Evolutionary conservation across 2,329 filamentous ascomycete genomes (phyloP), one percentile per base, ranked within the genome.

Genomic region (Remersonia thermophila): DNA sequence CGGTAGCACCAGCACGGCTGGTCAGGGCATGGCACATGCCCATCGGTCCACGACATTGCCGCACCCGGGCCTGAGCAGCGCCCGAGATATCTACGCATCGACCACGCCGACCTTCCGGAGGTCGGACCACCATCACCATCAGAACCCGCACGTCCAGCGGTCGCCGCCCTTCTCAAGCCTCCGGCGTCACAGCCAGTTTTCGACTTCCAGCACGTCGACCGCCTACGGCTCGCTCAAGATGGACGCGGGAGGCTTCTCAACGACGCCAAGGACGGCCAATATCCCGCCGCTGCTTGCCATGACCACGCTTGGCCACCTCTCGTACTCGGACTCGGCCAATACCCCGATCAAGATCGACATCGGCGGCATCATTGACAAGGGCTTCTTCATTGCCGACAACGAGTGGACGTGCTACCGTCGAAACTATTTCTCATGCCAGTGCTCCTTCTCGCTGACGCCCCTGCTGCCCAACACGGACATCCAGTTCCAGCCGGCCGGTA

Each of bases 321-420:
- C 69, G 38, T 80, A 78, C 48, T 63, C 59, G 3, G 71, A 83
- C 32, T 62, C 65, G 2, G 52, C 59, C 33, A 55, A 51, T 6
- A 54, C 63, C 2, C 62, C 66, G 1, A 68, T 91, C 46, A 78
- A 77, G 44, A 69, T 82, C 14, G 79, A 83, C 11, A 83, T 94
- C 44, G 69, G 78, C 20, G 83, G 83, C 26, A 80, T 76, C 49
- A 85, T 93, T 41, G 83, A 93, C 55, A 93, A 93, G 50, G 86
- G 86, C 0, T 93, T 93, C 60, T 93, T 94, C 54, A 64, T 77
- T 26, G 71, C 71, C 3, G 86, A 93, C 37, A 69, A 73, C 13
- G 83, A 87, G 49, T 94, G 85, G 85, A 94, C 86, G 0, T 93
- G 86, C 60, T 94, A 94, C 55, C 71, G 86, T 25, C 72, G 87